A percentile compares a stretch with the other conserved stretches of the same genome.
Evolutionary conservation across 805 yeast species (phyloP).

Genomic region (Ogataea sp.): DNA sequence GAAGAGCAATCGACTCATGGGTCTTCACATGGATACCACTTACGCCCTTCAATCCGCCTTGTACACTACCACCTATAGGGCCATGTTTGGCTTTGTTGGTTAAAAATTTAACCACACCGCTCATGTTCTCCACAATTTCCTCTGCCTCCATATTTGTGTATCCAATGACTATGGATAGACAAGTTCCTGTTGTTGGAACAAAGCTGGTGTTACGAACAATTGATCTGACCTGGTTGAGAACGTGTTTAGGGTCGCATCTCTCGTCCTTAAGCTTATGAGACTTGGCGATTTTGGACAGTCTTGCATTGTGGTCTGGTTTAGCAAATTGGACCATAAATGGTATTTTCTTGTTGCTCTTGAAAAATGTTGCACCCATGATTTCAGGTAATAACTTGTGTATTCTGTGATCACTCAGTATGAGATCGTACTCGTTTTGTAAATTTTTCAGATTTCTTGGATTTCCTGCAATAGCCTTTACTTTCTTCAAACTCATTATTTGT

Average conservation of each 20-base stretch:
- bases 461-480: conserved; percentile 37
- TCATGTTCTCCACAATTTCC: conserved; percentile 43
- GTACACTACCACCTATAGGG: conserved; percentile 55
- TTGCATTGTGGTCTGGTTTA: conserved; percentile 26
- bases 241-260: conserved; percentile 57
- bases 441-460: conserved; percentile 38
- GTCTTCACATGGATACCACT: conserved; percentile 54
- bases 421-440: conserved; percentile 53
- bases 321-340: conserved; percentile 67
- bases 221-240: conserved; percentile 54
- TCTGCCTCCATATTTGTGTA: conserved; percentile 34
- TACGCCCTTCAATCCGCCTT: conserved; percentile 34
- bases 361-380: conserved; percentile 50
- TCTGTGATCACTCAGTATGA: conserved; percentile 63
- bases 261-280: conserved; percentile 43
- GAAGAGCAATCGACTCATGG: conserved; percentile 58
- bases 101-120: conserved; percentile 42
- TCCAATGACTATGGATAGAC: conserved; percentile 56
- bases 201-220: conserved; percentile 57
- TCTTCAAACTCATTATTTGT: conserved; percentile 52
- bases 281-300: conserved; percentile 21
- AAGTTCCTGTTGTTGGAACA: conserved; percentile 53
- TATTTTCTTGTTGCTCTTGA: conserved; percentile 52
- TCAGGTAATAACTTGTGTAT: conserved; percentile 53
- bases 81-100: conserved; percentile 30